These are phyloP conservation scores for Colletotrichum tofieldiae DNA, from an alignment of 2,329 filamentous ascomycete genomes.

Conservation along the genomic window DNA sequence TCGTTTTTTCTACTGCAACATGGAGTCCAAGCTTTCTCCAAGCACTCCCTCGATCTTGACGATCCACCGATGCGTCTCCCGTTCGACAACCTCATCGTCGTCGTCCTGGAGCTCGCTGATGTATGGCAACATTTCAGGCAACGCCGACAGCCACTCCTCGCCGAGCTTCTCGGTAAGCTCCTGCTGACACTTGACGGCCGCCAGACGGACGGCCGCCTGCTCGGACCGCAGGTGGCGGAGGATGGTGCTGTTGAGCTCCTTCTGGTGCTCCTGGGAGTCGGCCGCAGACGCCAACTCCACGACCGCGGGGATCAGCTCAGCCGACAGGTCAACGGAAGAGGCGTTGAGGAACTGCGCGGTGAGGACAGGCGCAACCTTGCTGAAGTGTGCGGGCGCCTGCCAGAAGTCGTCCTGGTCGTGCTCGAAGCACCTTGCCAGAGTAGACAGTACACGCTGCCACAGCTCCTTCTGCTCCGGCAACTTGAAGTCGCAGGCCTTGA, in stretches of 20 bases:
- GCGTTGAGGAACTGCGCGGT: conserved; percentile 75
- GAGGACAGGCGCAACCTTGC: conserved; percentile 78
- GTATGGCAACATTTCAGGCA: conserved; percentile 96
- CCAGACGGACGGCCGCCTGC: conserved; percentile 80
- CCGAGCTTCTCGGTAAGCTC: conserved; percentile 84
- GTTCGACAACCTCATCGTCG: conserved; percentile 93
- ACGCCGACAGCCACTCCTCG: conserved; percentile 91
- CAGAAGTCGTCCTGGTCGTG: conserved; percentile 97
- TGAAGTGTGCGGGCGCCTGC: conserved; percentile 92
- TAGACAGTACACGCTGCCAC: conserved; percentile 79
- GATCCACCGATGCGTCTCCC: conserved; percentile 92
- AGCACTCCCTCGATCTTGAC: conserved; percentile 89
- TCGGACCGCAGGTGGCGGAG: conserved; percentile 85
- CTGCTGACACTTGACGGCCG: conserved; percentile 87
- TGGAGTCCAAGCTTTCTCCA: conserved; percentile 91
- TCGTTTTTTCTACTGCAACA: conserved; percentile 81
- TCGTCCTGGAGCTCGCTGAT: conserved; percentile 98
- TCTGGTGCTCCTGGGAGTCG: conserved; percentile 90
- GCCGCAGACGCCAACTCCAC: conserved; percentile 85
- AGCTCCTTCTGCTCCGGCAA: conserved; percentile 69
- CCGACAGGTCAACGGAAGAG: conserved; percentile 57
- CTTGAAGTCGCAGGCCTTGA: conserved; percentile 67
- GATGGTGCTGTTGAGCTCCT: conserved; percentile 85
- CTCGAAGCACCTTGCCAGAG: conserved; percentile 83
- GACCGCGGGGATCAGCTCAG: conserved; percentile 80